Base-by-base conservation (phyloP, 768 basidiomycete genomes). In the Suillus placidus region DNA sequence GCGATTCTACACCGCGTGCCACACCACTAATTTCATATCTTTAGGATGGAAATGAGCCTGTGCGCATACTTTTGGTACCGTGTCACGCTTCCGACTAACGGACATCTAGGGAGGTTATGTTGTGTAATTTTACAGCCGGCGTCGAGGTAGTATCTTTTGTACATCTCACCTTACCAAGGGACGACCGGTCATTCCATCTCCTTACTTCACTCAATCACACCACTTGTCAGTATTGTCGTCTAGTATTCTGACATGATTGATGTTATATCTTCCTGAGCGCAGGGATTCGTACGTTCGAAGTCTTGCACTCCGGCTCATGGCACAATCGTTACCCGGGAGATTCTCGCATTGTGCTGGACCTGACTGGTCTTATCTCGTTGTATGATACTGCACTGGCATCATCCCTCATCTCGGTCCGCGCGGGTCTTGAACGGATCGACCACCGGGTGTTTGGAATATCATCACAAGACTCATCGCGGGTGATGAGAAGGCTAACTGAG, bases 11-110 rank as follows among this genome's bases (percentile, higher is more conserved):
- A 51, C 37, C 4, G 7, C 35, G 2, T 18, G 12, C 2, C 23
- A 13, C 30, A 10, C 20, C 32, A 14, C 49, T 51, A 30, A 8
- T 14, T 37, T 35, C 23, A 26, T 12, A 14, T 26, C 3, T 60
- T 14, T 43, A 83, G 80, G 66, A 83, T 83, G 83, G 81, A 83
- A 76, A 79, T 80, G 77, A 77, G 81, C 67, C 83, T 86, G 82
- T 83, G 66, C 69, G 82, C 73, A 26, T 18, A 12, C 34, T 45
- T 32, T 61, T 12, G 3, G 0, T 18, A 18, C 16, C 4, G 23
- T 3, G 13, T 66, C 16, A 7, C 13, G 8, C 12, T 18, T 38
- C 20, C 6, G 14, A 26, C 4, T 64, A 16, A 64, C 4, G 42
- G n/a, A 26, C 2, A 16, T 64, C n/a, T 47, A 84, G 83, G 62